Evolutionary conservation across 345 rosid species (phyloP).

Genomic region (Salix suchowensis): DNA sequence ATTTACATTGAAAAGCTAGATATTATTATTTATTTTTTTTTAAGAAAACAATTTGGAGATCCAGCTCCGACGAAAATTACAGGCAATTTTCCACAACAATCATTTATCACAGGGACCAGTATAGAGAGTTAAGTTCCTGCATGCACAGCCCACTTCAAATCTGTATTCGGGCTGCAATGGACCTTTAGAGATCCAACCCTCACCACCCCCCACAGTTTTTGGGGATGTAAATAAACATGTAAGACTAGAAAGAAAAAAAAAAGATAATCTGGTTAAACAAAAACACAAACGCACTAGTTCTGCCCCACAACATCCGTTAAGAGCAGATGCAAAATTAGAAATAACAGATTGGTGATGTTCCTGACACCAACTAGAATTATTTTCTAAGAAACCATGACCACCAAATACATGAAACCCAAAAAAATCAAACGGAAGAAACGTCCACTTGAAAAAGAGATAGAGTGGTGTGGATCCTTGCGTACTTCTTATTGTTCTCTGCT

Average conservation of each 20-base stretch:
- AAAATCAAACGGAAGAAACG: background rate
- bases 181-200: too few relatives aligned
- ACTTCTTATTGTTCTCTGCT: slow-evolving; percentile 33
- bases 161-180: too few relatives aligned
- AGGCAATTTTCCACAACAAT: background rate
- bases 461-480: slow-evolving; percentile 10
- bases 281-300: background rate
- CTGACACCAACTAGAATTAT: slow-evolving; percentile 33
- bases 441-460: background rate
- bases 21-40: too few relatives aligned
- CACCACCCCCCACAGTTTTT: too few relatives aligned
- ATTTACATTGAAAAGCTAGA: too few relatives aligned
- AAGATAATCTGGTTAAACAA: background rate
- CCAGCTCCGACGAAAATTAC: too few relatives aligned
- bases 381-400: slow-evolving; percentile 38
- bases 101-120: background rate
- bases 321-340: background rate
- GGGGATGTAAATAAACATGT: too few relatives aligned
- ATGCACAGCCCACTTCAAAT: background rate
- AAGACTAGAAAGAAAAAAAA: too few relatives aligned
- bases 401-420: slow-evolving; percentile 23
- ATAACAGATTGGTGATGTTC: slow-evolving; percentile 12
- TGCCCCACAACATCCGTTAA: background rate
- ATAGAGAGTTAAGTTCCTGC: background rate
- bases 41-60: too few relatives aligned